phyloP scores from a whole-genome alignment of 169 alveolate genomes.

The Ichthyophthirius multifiliis region DNA sequence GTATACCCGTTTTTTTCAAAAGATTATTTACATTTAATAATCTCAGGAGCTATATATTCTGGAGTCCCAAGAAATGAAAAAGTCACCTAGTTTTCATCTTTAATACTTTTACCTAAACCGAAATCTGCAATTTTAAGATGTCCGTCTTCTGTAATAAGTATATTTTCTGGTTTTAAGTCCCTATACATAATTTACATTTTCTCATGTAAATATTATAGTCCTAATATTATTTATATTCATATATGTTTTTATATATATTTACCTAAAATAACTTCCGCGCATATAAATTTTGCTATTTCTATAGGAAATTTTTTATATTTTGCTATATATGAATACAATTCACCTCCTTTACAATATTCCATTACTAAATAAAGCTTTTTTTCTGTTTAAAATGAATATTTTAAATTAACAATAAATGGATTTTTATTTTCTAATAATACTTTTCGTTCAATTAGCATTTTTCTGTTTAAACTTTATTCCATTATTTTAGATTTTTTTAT shows the following conservation, averaged over 20 bases:
- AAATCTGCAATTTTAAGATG: slow-evolving; percentile 83
- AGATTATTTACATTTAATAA: slow-evolving; percentile 41
- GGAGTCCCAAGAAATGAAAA: slow-evolving; percentile 76
- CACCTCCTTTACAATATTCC: slow-evolving; percentile 63
- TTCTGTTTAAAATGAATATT: slow-evolving; percentile 53
- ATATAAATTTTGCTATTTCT: not conserved
- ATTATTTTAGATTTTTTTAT: slow-evolving; percentile 39
- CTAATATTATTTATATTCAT: no score
- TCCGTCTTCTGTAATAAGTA: slow-evolving; percentile 71
- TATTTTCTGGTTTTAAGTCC: slow-evolving; percentile 78
- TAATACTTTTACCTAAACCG: slow-evolving; percentile 79
- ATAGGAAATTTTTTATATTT: not conserved
- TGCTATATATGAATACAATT: slow-evolving; percentile 14
- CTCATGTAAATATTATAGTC: slow-evolving; percentile 17
- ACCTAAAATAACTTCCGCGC: slow-evolving; percentile 8
- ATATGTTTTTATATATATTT: no score
- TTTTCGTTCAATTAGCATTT: slow-evolving; percentile 33
- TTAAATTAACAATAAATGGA: slow-evolving; percentile 49
- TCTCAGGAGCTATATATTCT: slow-evolving; percentile 82
- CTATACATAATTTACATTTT: slow-evolving; percentile 58
- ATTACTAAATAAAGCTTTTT: slow-evolving; percentile 44
- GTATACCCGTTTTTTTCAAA: slow-evolving; percentile 64
- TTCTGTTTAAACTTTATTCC: slow-evolving; percentile 35
- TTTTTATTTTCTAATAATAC: slow-evolving; percentile 36
- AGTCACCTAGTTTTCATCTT: slow-evolving; percentile 52